Conservation (phyloP, 1,139 yeast genomes). For the Wickerhamomyces sp. region DNA sequence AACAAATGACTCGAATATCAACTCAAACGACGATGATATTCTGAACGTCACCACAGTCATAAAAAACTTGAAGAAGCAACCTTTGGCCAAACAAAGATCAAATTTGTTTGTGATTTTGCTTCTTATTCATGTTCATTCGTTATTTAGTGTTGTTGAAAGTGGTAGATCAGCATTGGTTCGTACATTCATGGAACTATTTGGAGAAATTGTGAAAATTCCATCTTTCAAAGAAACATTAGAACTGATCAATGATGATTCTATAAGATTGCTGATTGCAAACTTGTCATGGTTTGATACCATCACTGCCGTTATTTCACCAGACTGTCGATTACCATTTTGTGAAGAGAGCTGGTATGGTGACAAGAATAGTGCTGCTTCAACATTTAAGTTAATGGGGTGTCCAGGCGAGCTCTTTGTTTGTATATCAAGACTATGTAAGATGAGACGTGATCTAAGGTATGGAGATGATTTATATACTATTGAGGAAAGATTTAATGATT, state of each 20-base stretch:
- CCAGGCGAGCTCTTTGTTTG: slow-evolving; percentile 50
- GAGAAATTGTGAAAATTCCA: slow-evolving; percentile 42
- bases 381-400: slow-evolving; percentile 51
- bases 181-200: slow-evolving; percentile 43
- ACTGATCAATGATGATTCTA: slow-evolving; percentile 42
- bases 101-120: slow-evolving; percentile 47
- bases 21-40: slow-evolving; percentile 12
- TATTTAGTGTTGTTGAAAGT: slow-evolving; percentile 47
- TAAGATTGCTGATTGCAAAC: slow-evolving; percentile 36
- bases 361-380: slow-evolving; percentile 36
- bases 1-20: neutral
- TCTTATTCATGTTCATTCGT: slow-evolving; percentile 45
- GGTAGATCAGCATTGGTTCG: slow-evolving; percentile 48
- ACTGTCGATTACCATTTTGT: slow-evolving; percentile 48
- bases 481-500: slow-evolving; percentile 25
- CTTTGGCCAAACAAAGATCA: slow-evolving; percentile 32
- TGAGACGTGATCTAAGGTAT: slow-evolving; percentile 33
- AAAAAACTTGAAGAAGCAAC: slow-evolving; percentile 30
- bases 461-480: slow-evolving; percentile 11
- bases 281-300: slow-evolving; percentile 55
- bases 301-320: slow-evolving; percentile 50
- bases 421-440: slow-evolving; percentile 37
- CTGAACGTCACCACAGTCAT: slow-evolving; percentile 30
- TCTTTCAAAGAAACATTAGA: slow-evolving; percentile 31
- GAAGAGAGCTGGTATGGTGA: slow-evolving; percentile 48